Percentiles rank a stretch among this genome's conserved stretches.
Conservation (phyloP, 371 early-diverging fungal genomes). For the Mucor sp. region DNA sequence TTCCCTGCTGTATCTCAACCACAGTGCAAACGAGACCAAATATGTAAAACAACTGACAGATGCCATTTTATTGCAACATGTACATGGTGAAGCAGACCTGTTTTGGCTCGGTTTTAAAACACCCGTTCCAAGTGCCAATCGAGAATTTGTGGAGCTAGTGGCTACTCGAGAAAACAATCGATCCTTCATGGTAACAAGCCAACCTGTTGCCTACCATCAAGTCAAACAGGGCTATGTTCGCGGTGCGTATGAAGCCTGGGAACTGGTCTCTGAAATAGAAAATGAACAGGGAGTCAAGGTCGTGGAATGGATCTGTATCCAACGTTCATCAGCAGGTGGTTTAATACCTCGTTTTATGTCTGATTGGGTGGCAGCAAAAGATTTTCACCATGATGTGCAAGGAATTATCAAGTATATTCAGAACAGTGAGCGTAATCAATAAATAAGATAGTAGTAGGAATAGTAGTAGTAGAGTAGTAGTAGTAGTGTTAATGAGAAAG, state of each 20-base stretch:
- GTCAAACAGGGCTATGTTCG: slow-evolving; percentile 23
- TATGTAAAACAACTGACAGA: slow-evolving; percentile 1
- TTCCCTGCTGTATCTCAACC: neutral
- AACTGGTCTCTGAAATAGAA: slow-evolving; percentile 20
- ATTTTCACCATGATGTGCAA: slow-evolving; percentile 27
- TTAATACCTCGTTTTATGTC: slow-evolving; percentile 22
- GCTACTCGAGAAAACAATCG: slow-evolving; percentile 21
- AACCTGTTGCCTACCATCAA: slow-evolving; percentile 15
- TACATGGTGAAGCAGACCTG: slow-evolving; percentile 23
- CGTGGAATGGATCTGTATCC: slow-evolving; percentile 34
- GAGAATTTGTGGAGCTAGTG: slow-evolving; percentile 38
- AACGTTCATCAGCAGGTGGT: slow-evolving; percentile 32
- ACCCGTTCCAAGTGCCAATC: slow-evolving; percentile 12
- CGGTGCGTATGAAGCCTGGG: slow-evolving; percentile 36
- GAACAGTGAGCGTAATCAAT: neutral
- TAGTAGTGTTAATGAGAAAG: neutral
- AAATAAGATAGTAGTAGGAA: neutral
- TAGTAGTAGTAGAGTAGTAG: no score
- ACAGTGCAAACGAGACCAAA: neutral
- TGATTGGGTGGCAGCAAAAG: slow-evolving; percentile 22
- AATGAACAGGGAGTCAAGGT: slow-evolving; percentile 13
- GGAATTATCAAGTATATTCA: slow-evolving; percentile 17
- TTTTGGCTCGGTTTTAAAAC: slow-evolving; percentile 36
- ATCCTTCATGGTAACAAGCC: slow-evolving; percentile 27
- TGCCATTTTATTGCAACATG: neutral